Evolutionary conservation across 495 filamentous ascomycete species (phyloP), one percentile per base, ranked within the genome.

Genomic region (Neurospora sp.): DNA sequence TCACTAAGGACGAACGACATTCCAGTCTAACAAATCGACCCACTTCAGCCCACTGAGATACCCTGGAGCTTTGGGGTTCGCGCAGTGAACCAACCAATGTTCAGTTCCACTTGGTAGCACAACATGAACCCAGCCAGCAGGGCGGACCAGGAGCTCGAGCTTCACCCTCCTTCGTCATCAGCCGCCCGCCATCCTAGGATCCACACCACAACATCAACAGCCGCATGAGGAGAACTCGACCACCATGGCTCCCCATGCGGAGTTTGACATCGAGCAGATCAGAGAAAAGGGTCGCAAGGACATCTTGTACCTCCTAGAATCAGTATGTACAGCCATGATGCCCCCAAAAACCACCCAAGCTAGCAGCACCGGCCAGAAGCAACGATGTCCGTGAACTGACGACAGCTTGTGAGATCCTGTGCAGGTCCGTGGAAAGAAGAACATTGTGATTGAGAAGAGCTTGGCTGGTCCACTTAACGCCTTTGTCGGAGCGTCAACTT

Each of bases 401-500:
- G 74, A 73, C 72, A 78, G 73, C 69, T 40, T 68, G 69, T 70
- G 53, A 14, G 53, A 65, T 78, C 71, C 61, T n/a, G 9, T 39
- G 14, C 73, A 99, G 96, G 92, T 97, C 73, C 91, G 93, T 79
- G 96, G 96, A 72, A 98, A 98, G 89, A 99, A 99, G 86, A 97
- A 97, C 82, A 87, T 99, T 74, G 91, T 98, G 71, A 90, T 98
- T 77, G 94, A 98, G 80, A 91, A 93, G 81, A 88, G 90, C 77
- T 87, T 99, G 76, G 94, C 94, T 75, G 94, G 94, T 44, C 92
- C 94, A 41, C 87, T 99, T 69, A 93, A 93, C 69, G 87, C 96
- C 71, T 91, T 98, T 78, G 92, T 96, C 83, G 98, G 97, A 80
- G 96, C 97, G 78, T 97, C 96, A 61, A 88, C 83, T 8, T 74